Base-by-base conservation (phyloP, 495 filamentous ascomycete species). In the Penicillium verhagenii region DNA sequence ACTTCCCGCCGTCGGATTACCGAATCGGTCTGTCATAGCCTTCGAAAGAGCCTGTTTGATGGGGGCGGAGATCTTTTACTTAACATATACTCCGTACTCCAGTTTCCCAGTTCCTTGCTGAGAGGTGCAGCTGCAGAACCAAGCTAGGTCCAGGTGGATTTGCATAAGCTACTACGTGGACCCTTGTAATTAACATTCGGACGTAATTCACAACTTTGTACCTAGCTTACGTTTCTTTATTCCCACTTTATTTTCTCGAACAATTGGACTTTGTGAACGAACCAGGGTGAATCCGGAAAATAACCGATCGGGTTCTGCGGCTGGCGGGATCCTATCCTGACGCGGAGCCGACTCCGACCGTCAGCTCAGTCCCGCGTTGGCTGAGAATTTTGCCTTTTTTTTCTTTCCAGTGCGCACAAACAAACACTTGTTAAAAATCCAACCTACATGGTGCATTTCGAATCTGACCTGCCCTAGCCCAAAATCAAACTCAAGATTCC, bases 1-100 rank as follows among this genome's bases (percentile, higher is more conserved):
- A 45, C n/a, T 13, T 24, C 42, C 14, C 23, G 51, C 51, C 42
- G 21, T 38, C 52, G 52, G 52, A 54, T 48, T 49, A 49, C 52
- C 52, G 52, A 54, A 54, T 54, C 52, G 52, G 52, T 52, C 35
- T 52, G 20, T 18, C 28, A 19, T 51, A 39, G 35, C 33, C 21
- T 38, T n/a, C 37, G 14, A 16, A 20, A 21, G 7, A n/a, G 18
- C 49, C 26, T 19, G 14, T 26, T 28, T 31, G 26, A 23, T 9
- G 7, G 45, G n/a, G n/a, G n/a, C n/a, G n/a, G 45, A 35, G 24
- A 48, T 11, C 45, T 14, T n/a, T 19, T 47, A 16, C 14, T n/a
- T 20, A 48, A 25, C 8, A 35, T n/a, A n/a, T n/a, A n/a, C n/a
- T n/a, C n/a, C n/a, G n/a, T n/a, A n/a, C n/a, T n/a, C n/a, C n/a